A percentile compares a stretch with the other conserved stretches of the same genome.
phyloP scores from a whole-genome alignment of 2,329 filamentous ascomycete species.

The Triangularia verruculosa region DNA sequence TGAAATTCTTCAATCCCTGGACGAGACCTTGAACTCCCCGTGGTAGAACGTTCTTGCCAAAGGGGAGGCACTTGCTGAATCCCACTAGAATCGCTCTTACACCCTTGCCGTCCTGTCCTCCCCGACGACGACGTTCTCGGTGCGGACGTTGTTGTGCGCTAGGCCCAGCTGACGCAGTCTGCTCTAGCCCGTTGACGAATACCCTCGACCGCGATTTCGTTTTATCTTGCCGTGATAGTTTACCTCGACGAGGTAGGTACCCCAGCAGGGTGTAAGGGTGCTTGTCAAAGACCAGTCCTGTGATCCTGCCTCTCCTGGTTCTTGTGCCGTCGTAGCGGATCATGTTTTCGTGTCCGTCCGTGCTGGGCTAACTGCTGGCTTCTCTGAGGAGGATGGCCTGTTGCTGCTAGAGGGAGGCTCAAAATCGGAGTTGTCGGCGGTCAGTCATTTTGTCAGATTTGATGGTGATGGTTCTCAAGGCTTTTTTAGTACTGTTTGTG shows the following conservation, averaged over 20 bases:
- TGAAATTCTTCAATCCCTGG: neutral
- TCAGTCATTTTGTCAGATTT: neutral
- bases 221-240: neutral
- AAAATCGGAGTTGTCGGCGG: neutral
- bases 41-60: neutral
- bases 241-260: neutral
- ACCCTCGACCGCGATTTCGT: neutral
- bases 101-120: neutral
- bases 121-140: neutral
- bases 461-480: neutral
- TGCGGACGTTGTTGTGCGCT: neutral
- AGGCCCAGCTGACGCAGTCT: neutral
- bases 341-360: conserved; percentile 26
- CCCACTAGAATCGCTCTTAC: neutral
- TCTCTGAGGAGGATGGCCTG: conserved; percentile 14
- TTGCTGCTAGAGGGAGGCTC: neutral
- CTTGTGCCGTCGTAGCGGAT: conserved; percentile 25
- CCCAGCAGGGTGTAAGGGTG: neutral
- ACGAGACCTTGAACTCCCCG: neutral
- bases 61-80: neutral
- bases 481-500: too few relatives aligned
- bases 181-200: neutral
- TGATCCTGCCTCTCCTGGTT: conserved; percentile 21
- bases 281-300: conserved; percentile 21
- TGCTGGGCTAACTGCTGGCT: conserved; percentile 19